Base-by-base conservation (phyloP, 2,329 filamentous ascomycete genomes). In the Penicillium capsulatum region DNA sequence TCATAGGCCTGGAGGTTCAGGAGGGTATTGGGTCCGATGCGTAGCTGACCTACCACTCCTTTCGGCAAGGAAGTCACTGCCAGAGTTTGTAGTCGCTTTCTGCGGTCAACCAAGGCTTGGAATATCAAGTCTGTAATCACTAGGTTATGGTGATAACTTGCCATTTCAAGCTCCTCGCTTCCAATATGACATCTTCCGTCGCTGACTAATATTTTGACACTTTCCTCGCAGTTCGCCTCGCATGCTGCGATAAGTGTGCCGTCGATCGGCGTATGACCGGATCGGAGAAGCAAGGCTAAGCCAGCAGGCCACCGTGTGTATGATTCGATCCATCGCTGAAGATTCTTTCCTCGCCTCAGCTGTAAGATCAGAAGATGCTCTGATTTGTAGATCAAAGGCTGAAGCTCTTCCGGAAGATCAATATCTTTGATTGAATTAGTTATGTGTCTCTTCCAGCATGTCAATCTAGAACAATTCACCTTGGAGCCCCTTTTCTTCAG, bases 81-180 rank as follows among this genome's bases (percentile, higher is more conserved):
- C 16, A 44, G 29, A 13, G 10, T 13, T 13, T 34, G 37, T 36
- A 44, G 22, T 13, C 33, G 37, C 30, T 22, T 37, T 40, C 42
- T 44, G 34, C 37, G 37, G 15, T 28, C 33, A 34, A 32, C 28
- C 4, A 44, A 26, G 32, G 9, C 37, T 5, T 31, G 17, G 3
- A 40, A 14, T 3, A 36, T 15, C 10, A 40, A 16, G 15, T 40
- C 22, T 15, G 31, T 13, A 34, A 36, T 24, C 11, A 7, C 1
- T 11, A 7, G 22, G 11, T 24, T 24, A 1, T 11, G 7, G 7
- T 11, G 7, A 7, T 7, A 7, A 11, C 22, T 24, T 7, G 22
- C 22, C 22, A 7, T 7, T 24, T 24, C 22, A 24, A 24, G 11
- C 7, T 24, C 7, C 1, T 7, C 22, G 1, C 22, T 24, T 11